These are phyloP conservation scores for Trichosporon sp. DNA, from an alignment of 1,284 basidiomycete species.

Conservation along the genomic window DNA sequence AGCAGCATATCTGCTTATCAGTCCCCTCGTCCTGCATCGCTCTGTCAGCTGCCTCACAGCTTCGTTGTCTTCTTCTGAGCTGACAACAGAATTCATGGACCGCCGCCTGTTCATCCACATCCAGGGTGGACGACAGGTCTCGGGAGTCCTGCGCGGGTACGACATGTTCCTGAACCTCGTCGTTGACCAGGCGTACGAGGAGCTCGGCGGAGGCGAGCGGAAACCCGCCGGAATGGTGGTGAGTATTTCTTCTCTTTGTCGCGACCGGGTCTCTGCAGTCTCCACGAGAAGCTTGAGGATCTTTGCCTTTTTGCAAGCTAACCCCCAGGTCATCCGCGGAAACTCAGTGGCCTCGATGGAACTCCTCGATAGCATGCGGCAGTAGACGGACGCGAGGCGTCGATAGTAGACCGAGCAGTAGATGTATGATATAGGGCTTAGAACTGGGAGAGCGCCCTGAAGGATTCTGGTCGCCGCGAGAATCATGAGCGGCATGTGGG, in stretches of 20 bases:
- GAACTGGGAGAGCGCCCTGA: not conserved
- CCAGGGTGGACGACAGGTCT: constrained; percentile 93
- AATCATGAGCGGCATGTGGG: too few species aligned
- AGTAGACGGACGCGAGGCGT: not conserved
- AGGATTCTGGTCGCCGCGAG: not conserved
- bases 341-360: constrained; percentile 79
- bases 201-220: constrained; percentile 82
- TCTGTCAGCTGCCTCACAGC: too few species aligned
- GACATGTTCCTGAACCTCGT: constrained; percentile 99
- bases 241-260: constrained; percentile 49
- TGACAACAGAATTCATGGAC: constrained; percentile 81
- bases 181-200: constrained; percentile 91
- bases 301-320: not conserved
- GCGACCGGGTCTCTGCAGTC: too few species aligned
- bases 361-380: constrained; percentile 44
- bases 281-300: too few species aligned
- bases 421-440: constrained; percentile 2
- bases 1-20: too few species aligned
- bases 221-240: constrained; percentile 85
- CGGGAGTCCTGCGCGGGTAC: constrained; percentile 91
- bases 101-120: constrained; percentile 92
- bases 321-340: constrained; percentile 77
- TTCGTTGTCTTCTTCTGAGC: not conserved
- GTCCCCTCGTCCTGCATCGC: not conserved
- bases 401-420: not conserved